A percentile compares a stretch with the other conserved stretches of the same genome.
Conservation (phyloP, 2,329 filamentous ascomycete species). For the Massarina eburnea region DNA sequence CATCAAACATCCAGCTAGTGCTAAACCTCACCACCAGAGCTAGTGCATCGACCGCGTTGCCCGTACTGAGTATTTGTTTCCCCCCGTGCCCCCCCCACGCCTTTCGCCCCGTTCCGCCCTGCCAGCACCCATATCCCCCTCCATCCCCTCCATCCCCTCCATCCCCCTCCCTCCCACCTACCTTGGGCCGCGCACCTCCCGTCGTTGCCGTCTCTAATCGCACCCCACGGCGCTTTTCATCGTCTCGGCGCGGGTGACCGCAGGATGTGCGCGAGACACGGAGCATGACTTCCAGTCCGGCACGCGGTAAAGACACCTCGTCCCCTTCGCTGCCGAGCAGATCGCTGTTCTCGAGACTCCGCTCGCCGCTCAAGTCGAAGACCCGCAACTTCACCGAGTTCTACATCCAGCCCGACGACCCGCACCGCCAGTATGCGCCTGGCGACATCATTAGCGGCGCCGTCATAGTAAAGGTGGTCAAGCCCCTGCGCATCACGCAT, state of each 20-base stretch:
- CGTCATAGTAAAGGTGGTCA: conserved; percentile 71
- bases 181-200: background rate
- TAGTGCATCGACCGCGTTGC: conserved; percentile 2
- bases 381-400: conserved; percentile 74
- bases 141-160: background rate
- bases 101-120: background rate
- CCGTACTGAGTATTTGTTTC: conserved; percentile 1
- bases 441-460: conserved; percentile 74
- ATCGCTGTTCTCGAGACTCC: conserved; percentile 56
- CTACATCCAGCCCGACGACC: conserved; percentile 74
- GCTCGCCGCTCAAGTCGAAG: conserved; percentile 56
- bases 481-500: conserved; percentile 77
- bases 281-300: conserved; percentile 44
- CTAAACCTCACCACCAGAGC: conserved; percentile 14
- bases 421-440: conserved; percentile 73
- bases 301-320: conserved; percentile 33
- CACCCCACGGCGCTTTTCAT: background rate
- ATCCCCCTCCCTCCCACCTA: background rate
- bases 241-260: conserved; percentile 35
- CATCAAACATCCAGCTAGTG: conserved; percentile 17
- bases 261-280: conserved; percentile 41
- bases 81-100: conserved; percentile 1
- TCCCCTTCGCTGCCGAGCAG: conserved; percentile 29
- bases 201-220: background rate
- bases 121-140: background rate